A percentile compares a stretch with the other conserved stretches of the same genome.
These are phyloP conservation scores for Solanum aculeatissimum DNA, from an alignment of 305 asterid species.

Conservation along the genomic window DNA sequence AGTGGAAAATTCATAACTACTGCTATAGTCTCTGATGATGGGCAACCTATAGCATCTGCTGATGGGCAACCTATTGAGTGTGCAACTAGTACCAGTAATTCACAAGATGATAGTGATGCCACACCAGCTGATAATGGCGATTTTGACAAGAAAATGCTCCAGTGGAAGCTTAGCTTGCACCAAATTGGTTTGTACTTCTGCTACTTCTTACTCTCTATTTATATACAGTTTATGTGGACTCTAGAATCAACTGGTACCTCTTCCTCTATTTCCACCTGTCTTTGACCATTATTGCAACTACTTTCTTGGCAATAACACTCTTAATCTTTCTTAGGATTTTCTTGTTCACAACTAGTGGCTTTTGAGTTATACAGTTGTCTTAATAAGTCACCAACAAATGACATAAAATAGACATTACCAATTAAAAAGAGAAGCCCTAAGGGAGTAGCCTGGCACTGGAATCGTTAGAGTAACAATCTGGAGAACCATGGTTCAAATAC, in stretches of 20 bases:
- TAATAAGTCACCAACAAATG: background rate
- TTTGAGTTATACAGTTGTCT: background rate
- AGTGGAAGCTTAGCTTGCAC: conserved; percentile 67
- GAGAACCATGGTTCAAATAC: background rate
- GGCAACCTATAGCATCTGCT: conserved; percentile 21
- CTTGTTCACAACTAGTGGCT: background rate
- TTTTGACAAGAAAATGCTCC: conserved; percentile 41
- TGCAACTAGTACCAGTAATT: conserved; percentile 10
- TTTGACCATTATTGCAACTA: background rate
- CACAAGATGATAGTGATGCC: conserved; percentile 4
- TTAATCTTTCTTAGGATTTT: background rate
- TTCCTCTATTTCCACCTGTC: background rate
- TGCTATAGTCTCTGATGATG: conserved; percentile 38
- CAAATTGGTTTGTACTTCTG: conserved; percentile 66
- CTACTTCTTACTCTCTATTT: background rate
- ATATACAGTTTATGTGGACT: background rate
- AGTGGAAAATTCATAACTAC: conserved; percentile 70
- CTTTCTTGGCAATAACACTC: background rate
- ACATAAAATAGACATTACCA: background rate
- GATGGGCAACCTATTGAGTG: conserved; percentile 43
- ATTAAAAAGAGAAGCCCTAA: background rate
- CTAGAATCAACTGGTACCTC: background rate
- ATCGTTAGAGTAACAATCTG: background rate
- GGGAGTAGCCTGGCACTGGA: background rate
- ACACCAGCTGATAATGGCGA: conserved; percentile 16